Conservation (phyloP, 1,284 basidiomycete species). For the Vanrija sp. region DNA sequence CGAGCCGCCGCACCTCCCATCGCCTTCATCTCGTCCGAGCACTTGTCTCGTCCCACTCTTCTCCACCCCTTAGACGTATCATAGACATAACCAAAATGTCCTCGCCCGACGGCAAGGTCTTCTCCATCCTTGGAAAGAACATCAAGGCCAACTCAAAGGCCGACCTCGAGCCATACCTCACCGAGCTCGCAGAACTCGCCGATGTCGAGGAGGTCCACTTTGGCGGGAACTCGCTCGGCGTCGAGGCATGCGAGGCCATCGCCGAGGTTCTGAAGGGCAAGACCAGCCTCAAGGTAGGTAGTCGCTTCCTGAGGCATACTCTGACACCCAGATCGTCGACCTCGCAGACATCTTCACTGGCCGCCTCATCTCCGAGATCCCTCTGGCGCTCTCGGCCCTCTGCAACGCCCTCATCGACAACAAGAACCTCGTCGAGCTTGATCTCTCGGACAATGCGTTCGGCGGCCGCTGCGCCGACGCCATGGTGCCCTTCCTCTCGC, state of each 20-base stretch:
- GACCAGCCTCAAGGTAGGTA: constrained; percentile 64
- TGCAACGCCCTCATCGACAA: constrained; percentile 82
- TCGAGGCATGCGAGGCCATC: constrained; percentile 82
- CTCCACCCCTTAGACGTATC: background rate
- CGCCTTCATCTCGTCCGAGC: too few relatives aligned
- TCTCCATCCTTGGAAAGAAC: constrained; percentile 67
- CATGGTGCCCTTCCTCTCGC: constrained; percentile 81
- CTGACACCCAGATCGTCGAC: constrained; percentile 69
- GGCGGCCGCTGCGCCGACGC: constrained; percentile 93
- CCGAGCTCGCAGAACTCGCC: constrained; percentile 59
- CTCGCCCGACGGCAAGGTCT: constrained; percentile 40
- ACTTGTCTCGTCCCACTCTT: background rate
- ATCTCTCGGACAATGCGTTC: constrained; percentile 95
- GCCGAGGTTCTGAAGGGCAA: constrained; percentile 74
- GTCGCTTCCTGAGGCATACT: background rate
- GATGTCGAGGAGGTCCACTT: constrained; percentile 83
- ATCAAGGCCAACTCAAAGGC: constrained; percentile 77
- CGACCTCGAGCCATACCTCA: constrained; percentile 76
- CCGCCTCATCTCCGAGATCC: constrained; percentile 92
- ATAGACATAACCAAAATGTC: constrained; percentile 15
- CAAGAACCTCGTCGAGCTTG: constrained; percentile 75
- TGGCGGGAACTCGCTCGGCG: constrained; percentile 93
- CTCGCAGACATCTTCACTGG: constrained; percentile 98
- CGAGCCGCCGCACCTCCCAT: too few relatives aligned
- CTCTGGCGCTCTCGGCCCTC: constrained; percentile 78